phyloP scores from a whole-genome alignment of 148 eudicot genomes.

The Rhododendron simsii region DNA sequence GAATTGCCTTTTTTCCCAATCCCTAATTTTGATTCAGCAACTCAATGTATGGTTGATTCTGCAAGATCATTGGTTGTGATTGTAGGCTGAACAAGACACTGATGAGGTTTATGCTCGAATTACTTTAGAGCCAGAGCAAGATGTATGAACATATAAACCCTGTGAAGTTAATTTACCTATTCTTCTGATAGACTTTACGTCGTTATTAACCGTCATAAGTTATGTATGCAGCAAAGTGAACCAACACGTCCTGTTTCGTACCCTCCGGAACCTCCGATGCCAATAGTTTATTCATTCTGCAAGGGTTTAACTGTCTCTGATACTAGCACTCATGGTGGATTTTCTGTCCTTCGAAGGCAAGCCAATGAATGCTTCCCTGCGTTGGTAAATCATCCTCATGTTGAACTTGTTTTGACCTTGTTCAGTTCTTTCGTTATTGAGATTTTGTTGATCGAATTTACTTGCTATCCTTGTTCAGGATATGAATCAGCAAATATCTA shows the following conservation, averaged over 20 bases:
- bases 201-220: background rate
- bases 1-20: background rate
- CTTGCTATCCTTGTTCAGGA: conserved; percentile 44
- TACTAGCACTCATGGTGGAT: conserved; percentile 92
- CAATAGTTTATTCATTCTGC: conserved; percentile 63
- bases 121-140: conserved; percentile 64
- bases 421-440: background rate
- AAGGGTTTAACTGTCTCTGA: conserved; percentile 92
- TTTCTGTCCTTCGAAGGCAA: conserved; percentile 83
- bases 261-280: conserved; percentile 54
- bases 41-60: background rate
- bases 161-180: background rate
- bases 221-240: conserved; percentile 55
- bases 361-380: conserved; percentile 92
- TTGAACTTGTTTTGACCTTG: background rate
- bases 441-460: background rate
- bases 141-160: conserved; percentile 38
- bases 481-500: conserved; percentile 70
- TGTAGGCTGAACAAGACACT: conserved; percentile 92
- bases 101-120: conserved; percentile 96
- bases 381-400: conserved; percentile 39
- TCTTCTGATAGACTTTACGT: background rate
- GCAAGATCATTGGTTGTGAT: conserved; percentile 6
- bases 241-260: conserved; percentile 48
- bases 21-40: background rate